These are phyloP conservation scores for Diospyros lotus DNA, from an alignment of 148 eudicot genomes.

Conservation along the genomic window DNA sequence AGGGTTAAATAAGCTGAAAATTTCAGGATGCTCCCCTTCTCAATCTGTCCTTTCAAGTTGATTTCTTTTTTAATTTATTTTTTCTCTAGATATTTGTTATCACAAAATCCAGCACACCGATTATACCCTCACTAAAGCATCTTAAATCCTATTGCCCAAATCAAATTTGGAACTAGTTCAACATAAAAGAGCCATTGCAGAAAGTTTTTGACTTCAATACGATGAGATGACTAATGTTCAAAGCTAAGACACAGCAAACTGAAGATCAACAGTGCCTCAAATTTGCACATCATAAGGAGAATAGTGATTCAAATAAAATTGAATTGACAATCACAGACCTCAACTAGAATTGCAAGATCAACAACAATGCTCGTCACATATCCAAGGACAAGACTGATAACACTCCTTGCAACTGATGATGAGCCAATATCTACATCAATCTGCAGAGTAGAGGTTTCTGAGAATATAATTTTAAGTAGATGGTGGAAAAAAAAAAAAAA, in stretches of 20 bases:
- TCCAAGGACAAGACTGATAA: conserved; percentile 95
- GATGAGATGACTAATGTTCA: not conserved
- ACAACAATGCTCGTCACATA: conserved; percentile 90
- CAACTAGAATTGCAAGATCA: conserved; percentile 86
- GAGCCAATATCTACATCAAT: conserved; percentile 99
- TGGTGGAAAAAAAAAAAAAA: not conserved
- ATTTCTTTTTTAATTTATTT: no score
- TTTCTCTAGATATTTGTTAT: no score
- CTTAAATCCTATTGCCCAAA: no score
- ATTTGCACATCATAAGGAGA: not conserved
- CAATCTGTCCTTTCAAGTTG: no score
- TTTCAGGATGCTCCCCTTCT: no score
- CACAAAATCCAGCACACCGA: no score
- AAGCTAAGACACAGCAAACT: not conserved
- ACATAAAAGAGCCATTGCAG: not conserved
- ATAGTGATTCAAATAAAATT: not conserved
- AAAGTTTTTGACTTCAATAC: not conserved
- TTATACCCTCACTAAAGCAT: no score
- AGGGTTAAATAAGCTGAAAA: no score
- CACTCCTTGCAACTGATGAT: conserved; percentile 90
- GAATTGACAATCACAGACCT: conserved; percentile 47
- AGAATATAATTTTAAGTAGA: not conserved
- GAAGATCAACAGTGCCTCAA: not conserved
- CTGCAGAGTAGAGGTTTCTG: conserved; percentile 34
- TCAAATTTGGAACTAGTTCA: not conserved